Conservation (phyloP, 352 stramenopile species). For the Phytophthora chlamydospora region DNA sequence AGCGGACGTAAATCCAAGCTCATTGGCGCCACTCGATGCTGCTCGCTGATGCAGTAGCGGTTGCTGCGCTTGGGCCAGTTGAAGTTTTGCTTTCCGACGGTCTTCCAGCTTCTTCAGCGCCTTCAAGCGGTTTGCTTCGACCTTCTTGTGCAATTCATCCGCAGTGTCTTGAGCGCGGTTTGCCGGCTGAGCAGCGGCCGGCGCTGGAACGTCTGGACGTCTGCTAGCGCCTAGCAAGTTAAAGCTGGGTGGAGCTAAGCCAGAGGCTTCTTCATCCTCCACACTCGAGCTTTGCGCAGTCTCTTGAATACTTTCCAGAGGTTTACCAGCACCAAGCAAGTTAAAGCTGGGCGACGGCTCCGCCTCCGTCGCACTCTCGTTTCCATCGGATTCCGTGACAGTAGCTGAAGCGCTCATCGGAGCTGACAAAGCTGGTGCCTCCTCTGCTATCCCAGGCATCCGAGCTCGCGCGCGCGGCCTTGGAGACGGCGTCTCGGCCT, state of each 20-base stretch:
- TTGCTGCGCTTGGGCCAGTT: constrained; percentile 12
- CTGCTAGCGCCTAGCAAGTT: constrained; percentile 17
- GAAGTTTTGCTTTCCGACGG: constrained; percentile 34
- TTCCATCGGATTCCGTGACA: constrained; percentile 21
- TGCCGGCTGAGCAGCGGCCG: background rate
- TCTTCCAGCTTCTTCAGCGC: constrained; percentile 66
- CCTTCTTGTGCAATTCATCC: constrained; percentile 47
- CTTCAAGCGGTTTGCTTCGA: constrained; percentile 71
- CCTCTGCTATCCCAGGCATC: background rate
- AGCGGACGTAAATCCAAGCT: constrained; percentile 7
- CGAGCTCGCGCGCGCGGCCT: constrained; percentile 17
- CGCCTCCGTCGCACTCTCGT: constrained; percentile 20
- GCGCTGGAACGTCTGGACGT: background rate
- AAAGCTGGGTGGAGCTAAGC: constrained; percentile 27
- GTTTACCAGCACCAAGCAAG: constrained; percentile 20
- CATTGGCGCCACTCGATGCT: background rate
- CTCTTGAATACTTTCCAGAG: constrained; percentile 13
- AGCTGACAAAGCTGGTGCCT: constrained; percentile 7
- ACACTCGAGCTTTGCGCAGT: background rate
- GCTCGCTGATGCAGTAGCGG: background rate
- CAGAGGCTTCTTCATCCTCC: constrained; percentile 1
- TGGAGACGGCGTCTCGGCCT: constrained; percentile 15
- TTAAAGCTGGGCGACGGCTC: constrained; percentile 38
- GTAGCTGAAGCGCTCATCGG: constrained; percentile 14
- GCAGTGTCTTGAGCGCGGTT: constrained; percentile 1